phyloP scores from a whole-genome alignment of 495 filamentous ascomycete species.

The Lineolata rhizophorae region DNA sequence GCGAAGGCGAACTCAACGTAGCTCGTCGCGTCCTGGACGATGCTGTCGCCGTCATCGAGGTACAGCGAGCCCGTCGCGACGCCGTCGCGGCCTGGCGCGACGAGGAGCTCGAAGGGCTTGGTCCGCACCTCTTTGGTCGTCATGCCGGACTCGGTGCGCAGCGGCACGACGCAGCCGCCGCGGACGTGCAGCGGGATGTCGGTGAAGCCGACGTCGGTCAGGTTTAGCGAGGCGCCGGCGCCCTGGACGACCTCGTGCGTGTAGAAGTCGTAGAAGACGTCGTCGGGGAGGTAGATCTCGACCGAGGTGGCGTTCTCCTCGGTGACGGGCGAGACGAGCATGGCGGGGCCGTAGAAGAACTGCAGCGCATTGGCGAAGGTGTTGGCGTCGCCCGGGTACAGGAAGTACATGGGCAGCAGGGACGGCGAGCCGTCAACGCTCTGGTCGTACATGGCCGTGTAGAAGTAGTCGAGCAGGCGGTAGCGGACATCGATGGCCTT shows the following conservation, averaged over 20 bases:
- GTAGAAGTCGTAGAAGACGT: constrained; percentile 61
- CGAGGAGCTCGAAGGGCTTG: constrained; percentile 44
- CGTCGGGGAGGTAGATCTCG: constrained; percentile 49
- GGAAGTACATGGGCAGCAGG: constrained; percentile 46
- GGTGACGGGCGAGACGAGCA: constrained; percentile 56
- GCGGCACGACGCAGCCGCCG: constrained; percentile 47
- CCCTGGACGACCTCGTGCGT: constrained; percentile 35
- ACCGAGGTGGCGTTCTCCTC: constrained; percentile 40
- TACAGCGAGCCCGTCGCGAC: constrained; percentile 26
- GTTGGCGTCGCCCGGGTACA: constrained; percentile 44
- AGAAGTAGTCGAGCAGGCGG: constrained; percentile 59
- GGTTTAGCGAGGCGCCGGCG: constrained; percentile 26
- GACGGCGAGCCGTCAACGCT: constrained; percentile 44
- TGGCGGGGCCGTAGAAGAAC: constrained; percentile 49
- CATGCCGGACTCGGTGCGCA: constrained; percentile 35
- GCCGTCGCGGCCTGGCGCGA: constrained; percentile 33
- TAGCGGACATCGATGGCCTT: constrained; percentile 60
- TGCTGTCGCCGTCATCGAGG: constrained; percentile 23
- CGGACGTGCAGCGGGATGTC: constrained; percentile 53
- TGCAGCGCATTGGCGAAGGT: constrained; percentile 39
- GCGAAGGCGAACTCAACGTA: constrained; percentile 14
- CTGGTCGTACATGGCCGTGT: constrained; percentile 50
- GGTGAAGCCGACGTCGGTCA: constrained; percentile 32
- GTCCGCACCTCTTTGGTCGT: constrained; percentile 48
- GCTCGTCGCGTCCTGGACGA: constrained; percentile 10